Conservation (phyloP, 768 basidiomycete species). For the Dentipellis fragilis region DNA sequence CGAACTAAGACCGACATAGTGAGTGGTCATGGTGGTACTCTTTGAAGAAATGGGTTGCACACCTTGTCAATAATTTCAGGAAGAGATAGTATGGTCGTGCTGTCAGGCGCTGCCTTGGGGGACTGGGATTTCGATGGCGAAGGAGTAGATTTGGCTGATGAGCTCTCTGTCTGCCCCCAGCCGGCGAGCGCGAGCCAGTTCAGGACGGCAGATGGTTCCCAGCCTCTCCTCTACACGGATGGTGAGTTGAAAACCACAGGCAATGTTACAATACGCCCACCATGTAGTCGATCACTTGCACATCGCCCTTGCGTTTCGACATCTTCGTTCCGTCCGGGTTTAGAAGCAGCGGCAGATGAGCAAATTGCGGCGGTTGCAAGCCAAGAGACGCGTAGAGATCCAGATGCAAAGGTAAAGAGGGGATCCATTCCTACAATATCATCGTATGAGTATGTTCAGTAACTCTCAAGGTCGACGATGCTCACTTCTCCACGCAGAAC, state of each 20-base stretch:
- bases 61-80: slow-evolving; percentile 61
- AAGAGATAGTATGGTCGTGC: slow-evolving; percentile 50
- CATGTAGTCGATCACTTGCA: slow-evolving; percentile 78
- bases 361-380: slow-evolving; percentile 69
- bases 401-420: slow-evolving; percentile 85
- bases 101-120: slow-evolving; percentile 35
- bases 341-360: slow-evolving; percentile 82
- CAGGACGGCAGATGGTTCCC: slow-evolving; percentile 81
- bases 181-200: slow-evolving; percentile 96
- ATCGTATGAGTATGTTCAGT: neutral
- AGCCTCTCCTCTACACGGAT: slow-evolving; percentile 57
- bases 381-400: slow-evolving; percentile 77
- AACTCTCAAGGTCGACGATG: neutral
- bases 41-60: slow-evolving; percentile 4
- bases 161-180: slow-evolving; percentile 59
- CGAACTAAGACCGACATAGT: slow-evolving; percentile 41
- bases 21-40: neutral
- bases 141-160: slow-evolving; percentile 16
- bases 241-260: neutral
- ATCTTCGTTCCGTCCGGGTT: slow-evolving; percentile 91
- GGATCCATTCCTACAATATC: slow-evolving; percentile 78
- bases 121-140: slow-evolving; percentile 10
- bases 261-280: slow-evolving; percentile 29
- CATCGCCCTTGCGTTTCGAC: slow-evolving; percentile 89
- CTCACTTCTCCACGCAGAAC: slow-evolving; percentile 87